Conservation (phyloP, 352 stramenopile species). For the Pythium diclinum region DNA sequence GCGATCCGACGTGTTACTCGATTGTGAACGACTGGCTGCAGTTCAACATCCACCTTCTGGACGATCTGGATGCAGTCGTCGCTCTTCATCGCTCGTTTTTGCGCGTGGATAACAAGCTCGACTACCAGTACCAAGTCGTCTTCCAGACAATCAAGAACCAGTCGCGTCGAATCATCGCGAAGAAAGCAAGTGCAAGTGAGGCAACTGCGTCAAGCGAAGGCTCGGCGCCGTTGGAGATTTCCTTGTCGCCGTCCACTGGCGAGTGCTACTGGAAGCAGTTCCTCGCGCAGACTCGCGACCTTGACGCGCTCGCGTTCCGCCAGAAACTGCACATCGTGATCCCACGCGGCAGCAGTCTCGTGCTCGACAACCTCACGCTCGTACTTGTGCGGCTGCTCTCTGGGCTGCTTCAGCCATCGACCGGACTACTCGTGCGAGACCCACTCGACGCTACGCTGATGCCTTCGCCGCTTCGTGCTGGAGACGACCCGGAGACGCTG, state of each 20-base stretch:
- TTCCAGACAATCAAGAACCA: slow-evolving; percentile 29
- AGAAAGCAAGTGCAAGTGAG: neutral
- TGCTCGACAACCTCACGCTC: slow-evolving; percentile 23
- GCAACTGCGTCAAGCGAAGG: neutral
- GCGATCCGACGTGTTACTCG: slow-evolving; percentile 44
- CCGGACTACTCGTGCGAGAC: slow-evolving; percentile 15
- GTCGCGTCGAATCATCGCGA: neutral
- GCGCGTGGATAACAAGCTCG: slow-evolving; percentile 66
- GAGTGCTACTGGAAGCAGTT: slow-evolving; percentile 26
- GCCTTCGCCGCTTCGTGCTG: slow-evolving; percentile 8
- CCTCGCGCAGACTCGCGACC: slow-evolving; percentile 11
- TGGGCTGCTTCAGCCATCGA: slow-evolving; percentile 18
- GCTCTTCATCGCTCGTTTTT: slow-evolving; percentile 46
- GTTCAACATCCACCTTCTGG: slow-evolving; percentile 40
- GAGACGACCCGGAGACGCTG: slow-evolving; percentile 24
- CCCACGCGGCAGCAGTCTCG: slow-evolving; percentile 6
- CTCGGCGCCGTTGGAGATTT: slow-evolving; percentile 5
- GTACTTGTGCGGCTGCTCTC: slow-evolving; percentile 25
- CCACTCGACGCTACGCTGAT: slow-evolving; percentile 12
- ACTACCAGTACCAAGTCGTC: slow-evolving; percentile 41
- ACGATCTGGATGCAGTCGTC: slow-evolving; percentile 52
- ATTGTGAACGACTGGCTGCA: slow-evolving; percentile 76
- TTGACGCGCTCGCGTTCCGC: slow-evolving; percentile 16
- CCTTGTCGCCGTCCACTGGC: slow-evolving; percentile 9
- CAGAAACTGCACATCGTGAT: slow-evolving; percentile 15